Conservation (phyloP, 1,139 yeast species). For the Magnusiomyces clavatus region DNA sequence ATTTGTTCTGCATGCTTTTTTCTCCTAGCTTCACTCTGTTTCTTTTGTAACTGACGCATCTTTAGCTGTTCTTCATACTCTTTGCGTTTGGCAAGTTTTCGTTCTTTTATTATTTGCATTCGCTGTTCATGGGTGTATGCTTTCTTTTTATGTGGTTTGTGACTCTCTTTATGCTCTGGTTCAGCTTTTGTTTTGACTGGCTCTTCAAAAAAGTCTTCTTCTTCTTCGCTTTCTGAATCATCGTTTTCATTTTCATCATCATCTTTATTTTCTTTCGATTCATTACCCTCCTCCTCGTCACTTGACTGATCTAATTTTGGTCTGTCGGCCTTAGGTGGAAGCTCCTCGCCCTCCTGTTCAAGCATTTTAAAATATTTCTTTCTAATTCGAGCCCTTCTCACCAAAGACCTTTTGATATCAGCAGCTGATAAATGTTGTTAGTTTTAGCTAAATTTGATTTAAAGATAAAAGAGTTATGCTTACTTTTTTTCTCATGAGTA, state of each 20-base stretch:
- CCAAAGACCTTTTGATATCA: slow-evolving; percentile 69
- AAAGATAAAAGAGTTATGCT: neutral
- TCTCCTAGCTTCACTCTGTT: slow-evolving; percentile 26
- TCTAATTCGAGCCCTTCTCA: slow-evolving; percentile 76
- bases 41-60: slow-evolving; percentile 19
- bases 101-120: slow-evolving; percentile 29
- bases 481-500: slow-evolving; percentile 5
- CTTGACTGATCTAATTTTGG: slow-evolving; percentile 11
- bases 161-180: no score
- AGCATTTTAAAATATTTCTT: slow-evolving; percentile 74
- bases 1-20: slow-evolving; percentile 42
- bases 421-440: slow-evolving; percentile 24
- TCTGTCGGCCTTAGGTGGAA: slow-evolving; percentile 13
- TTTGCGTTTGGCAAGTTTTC: slow-evolving; percentile 21
- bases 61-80: slow-evolving; percentile 14
- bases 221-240: slow-evolving; percentile 5
- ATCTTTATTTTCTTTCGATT: neutral
- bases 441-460: neutral
- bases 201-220: slow-evolving; percentile 10
- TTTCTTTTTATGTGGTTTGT: slow-evolving; percentile 23
- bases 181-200: no score
- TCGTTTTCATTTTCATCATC: slow-evolving; percentile 8
- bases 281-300: slow-evolving; percentile 20
- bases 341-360: slow-evolving; percentile 53
- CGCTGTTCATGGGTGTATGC: slow-evolving; percentile 32